Percentiles rank a stretch among this genome's conserved stretches.
Evolutionary conservation across 1,139 yeast species (phyloP).

Genomic region (Yamadazyma dushanensis): DNA sequence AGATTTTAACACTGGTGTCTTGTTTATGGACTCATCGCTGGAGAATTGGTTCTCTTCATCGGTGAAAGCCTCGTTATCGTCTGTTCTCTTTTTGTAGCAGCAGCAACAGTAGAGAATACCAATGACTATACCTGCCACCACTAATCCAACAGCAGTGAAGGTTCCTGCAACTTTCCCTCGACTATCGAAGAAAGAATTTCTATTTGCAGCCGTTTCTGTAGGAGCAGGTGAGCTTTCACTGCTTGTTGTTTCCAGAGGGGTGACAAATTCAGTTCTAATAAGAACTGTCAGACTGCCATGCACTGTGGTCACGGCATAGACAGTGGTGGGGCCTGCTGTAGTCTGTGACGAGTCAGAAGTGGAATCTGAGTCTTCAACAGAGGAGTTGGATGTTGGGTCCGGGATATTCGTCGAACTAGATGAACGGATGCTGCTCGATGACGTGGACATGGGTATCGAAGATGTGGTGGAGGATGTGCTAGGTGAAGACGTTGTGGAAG

Average conservation of each 20-base stretch:
- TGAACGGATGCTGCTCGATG: neutral
- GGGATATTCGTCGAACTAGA: neutral
- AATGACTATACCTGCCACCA: slow-evolving; percentile 40
- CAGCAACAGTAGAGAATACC: slow-evolving; percentile 41
- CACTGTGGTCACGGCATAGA: slow-evolving; percentile 27
- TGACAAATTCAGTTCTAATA: slow-evolving; percentile 22
- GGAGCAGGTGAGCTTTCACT: slow-evolving; percentile 12
- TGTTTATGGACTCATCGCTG: slow-evolving; percentile 17
- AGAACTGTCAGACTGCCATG: slow-evolving; percentile 23
- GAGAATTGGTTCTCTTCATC: slow-evolving; percentile 40
- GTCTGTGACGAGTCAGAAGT: no score
- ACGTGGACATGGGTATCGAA: slow-evolving; percentile 7
- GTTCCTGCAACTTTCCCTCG: slow-evolving; percentile 74
- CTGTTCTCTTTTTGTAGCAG: slow-evolving; percentile 20
- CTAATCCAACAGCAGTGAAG: slow-evolving; percentile 67
- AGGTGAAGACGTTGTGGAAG: slow-evolving; percentile 10
- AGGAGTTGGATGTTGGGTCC: neutral
- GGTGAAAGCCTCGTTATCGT: slow-evolving; percentile 29
- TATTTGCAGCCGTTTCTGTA: slow-evolving; percentile 1
- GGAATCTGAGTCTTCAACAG: no score
- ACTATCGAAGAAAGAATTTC: slow-evolving; percentile 47
- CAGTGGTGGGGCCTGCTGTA: slow-evolving; percentile 20
- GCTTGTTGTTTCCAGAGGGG: no score
- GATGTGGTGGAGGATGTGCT: slow-evolving; percentile 14
- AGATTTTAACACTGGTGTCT: slow-evolving; percentile 17